Percentiles rank a stretch among this genome's conserved stretches.
Conservation (phyloP, 345 rosid genomes). For the Triadica sebifera region DNA sequence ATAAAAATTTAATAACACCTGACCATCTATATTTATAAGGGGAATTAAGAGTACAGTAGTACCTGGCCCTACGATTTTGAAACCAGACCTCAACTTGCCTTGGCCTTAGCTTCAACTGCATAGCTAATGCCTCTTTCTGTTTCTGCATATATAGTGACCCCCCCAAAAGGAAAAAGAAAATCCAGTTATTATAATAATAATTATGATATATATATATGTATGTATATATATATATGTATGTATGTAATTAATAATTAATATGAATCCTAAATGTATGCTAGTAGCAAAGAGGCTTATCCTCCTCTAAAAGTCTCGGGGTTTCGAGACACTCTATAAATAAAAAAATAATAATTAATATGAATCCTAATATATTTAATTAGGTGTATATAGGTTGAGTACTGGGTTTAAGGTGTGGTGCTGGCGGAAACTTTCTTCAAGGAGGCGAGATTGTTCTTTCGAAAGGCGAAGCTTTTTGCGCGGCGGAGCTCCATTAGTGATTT, state of each 20-base stretch:
- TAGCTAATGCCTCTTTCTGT: conserved; percentile 86
- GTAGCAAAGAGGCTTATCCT: too few relatives aligned
- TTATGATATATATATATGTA: neutral
- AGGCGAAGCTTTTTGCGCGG: conserved; percentile 92
- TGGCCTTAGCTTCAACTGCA: conserved; percentile 73
- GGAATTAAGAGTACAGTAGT: conserved; percentile 4
- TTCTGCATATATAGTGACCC: conserved; percentile 42
- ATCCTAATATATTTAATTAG: neutral
- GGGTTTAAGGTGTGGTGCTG: conserved; percentile 75
- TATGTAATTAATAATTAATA: neutral
- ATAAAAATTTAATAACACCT: neutral
- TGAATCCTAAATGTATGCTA: too few relatives aligned
- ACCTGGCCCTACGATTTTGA: conserved; percentile 99
- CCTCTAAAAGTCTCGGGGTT: too few relatives aligned
- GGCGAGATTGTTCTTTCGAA: conserved; percentile 87
- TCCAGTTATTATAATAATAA: neutral
- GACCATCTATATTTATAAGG: neutral
- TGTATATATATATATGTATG: neutral
- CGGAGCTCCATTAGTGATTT: conserved; percentile 47
- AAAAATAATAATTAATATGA: neutral
- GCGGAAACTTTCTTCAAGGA: conserved; percentile 94
- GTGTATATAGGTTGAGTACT: conserved; percentile 2
- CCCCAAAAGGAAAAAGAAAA: too few relatives aligned
- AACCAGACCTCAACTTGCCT: conserved; percentile 99
- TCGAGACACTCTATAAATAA: too few relatives aligned